These are phyloP conservation scores for Crassisporium funariophilum DNA, from an alignment of 768 basidiomycete genomes.

Conservation along the genomic window DNA sequence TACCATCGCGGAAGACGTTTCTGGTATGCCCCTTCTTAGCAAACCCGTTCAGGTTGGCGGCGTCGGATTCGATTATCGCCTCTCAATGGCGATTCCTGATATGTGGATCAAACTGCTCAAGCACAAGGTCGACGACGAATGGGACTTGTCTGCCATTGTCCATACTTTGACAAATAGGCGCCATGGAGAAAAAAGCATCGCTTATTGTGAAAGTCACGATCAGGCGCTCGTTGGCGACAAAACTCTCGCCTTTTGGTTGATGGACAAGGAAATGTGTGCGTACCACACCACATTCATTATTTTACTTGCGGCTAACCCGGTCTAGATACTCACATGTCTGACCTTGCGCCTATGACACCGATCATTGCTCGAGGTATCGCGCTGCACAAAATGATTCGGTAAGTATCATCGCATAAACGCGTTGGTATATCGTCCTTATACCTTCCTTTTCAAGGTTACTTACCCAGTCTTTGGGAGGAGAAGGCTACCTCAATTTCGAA, in stretches of 20 bases:
- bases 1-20: conserved; percentile 98
- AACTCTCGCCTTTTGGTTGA: conserved; percentile 98
- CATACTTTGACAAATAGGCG: conserved; percentile 91
- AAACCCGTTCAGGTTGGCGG: conserved; percentile 79
- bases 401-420: conserved; percentile 14
- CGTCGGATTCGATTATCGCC: conserved; percentile 95
- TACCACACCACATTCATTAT: conserved; percentile 13
- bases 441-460: conserved; percentile 57
- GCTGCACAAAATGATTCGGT: conserved; percentile 98
- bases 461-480: conserved; percentile 91
- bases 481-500: conserved; percentile 97
- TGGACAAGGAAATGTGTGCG: conserved; percentile 99
- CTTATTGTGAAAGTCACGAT: conserved; percentile 95
- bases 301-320: background rate
- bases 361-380: conserved; percentile 87
- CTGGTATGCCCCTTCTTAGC: conserved; percentile 97
- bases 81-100: conserved; percentile 98
- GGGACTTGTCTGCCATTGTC: conserved; percentile 86
- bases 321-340: conserved; percentile 92
- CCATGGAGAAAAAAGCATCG: conserved; percentile 87
- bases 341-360: conserved; percentile 78
- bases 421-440: conserved; percentile 5
- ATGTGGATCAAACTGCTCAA: conserved; percentile 99
- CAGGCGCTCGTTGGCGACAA: conserved; percentile 99
- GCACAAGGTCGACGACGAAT: conserved; percentile 82